A percentile compares a stretch with the other conserved stretches of the same genome.
Evolutionary conservation across 257 asterid genomes (phyloP).

Genomic region (Solanum lycopersicoides): DNA sequence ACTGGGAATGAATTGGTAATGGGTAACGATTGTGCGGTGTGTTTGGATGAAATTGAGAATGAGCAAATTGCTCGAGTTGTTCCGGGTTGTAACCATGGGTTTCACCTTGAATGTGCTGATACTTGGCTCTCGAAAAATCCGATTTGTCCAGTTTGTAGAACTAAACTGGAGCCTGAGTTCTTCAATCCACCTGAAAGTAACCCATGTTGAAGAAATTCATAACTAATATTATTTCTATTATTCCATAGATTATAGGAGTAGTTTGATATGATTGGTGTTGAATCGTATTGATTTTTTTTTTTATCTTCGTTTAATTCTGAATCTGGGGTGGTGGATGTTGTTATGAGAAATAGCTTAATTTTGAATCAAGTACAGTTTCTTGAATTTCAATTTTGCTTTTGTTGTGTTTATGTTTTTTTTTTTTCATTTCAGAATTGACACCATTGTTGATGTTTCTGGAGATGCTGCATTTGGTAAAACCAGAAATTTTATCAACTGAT

Average conservation of each 20-base stretch:
- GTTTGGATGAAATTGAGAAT: slow-evolving; percentile 58
- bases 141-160: slow-evolving; percentile 69
- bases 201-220: slow-evolving; percentile 28
- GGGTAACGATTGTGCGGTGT: slow-evolving; percentile 67
- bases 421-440: neutral
- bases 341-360: neutral
- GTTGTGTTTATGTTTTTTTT: neutral
- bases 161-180: slow-evolving; percentile 41
- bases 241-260: neutral
- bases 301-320: neutral
- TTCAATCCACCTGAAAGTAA: slow-evolving; percentile 29
- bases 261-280: neutral
- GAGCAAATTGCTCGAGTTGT: slow-evolving; percentile 58
- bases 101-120: slow-evolving; percentile 68
- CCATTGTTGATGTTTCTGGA: neutral
- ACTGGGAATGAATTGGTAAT: slow-evolving; percentile 58
- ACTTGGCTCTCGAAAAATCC: slow-evolving; percentile 63
- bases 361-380: neutral
- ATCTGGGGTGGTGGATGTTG: slow-evolving; percentile 1
- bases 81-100: slow-evolving; percentile 89
- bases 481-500: neutral
- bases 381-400: neutral
- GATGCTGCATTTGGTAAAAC: neutral
- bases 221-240: too few species aligned
- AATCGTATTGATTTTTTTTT: neutral